Evolutionary conservation across 2,329 filamentous ascomycete species (phyloP).

Genomic region (Geosmithia morbida): DNA sequence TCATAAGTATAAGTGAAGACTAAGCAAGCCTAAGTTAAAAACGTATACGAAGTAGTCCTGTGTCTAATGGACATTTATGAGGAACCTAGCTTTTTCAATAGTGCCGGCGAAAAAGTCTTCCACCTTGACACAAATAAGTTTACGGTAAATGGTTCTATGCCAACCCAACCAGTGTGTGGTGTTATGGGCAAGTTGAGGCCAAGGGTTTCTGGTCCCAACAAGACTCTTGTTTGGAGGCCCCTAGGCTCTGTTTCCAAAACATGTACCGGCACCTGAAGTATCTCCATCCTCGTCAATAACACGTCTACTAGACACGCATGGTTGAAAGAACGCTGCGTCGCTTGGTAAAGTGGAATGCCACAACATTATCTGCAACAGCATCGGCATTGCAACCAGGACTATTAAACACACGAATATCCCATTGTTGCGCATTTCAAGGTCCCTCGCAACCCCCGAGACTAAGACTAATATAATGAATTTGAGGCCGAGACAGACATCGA

Average conservation of each 20-base stretch:
- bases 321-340: slow-evolving; percentile 3
- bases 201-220: neutral
- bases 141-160: neutral
- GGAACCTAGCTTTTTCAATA: neutral
- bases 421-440: slow-evolving; percentile 30
- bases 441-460: slow-evolving; percentile 40
- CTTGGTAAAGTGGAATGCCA: slow-evolving; percentile 49
- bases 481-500: neutral
- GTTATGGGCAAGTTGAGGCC: neutral
- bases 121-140: neutral
- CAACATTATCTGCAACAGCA: slow-evolving; percentile 58
- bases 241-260: slow-evolving; percentile 13
- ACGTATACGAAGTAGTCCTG: no score
- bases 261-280: slow-evolving; percentile 19
- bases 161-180: neutral
- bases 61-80: neutral
- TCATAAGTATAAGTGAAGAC: no score
- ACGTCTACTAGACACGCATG: slow-evolving; percentile 14
- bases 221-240: slow-evolving; percentile 3
- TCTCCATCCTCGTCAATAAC: slow-evolving; percentile 16
- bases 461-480: neutral
- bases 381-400: slow-evolving; percentile 60
- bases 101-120: neutral
- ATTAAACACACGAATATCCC: slow-evolving; percentile 63
- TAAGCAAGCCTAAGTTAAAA: no score